Percentiles rank a stretch among this genome's conserved stretches.
Evolutionary conservation across 768 basidiomycete species (phyloP).

Genomic region (Suillus ampliporus): DNA sequence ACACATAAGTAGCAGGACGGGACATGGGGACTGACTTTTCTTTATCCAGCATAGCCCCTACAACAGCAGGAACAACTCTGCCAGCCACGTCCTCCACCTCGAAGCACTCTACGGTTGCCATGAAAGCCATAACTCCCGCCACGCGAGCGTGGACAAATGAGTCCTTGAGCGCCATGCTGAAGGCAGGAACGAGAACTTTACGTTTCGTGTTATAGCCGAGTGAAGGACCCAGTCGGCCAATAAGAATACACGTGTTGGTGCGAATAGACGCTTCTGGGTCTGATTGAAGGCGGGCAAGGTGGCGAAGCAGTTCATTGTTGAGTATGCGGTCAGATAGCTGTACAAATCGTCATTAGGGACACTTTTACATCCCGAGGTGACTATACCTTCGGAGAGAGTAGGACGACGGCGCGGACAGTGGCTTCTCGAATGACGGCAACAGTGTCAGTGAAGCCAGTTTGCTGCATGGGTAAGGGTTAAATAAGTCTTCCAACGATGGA

Average conservation of each 20-base stretch:
- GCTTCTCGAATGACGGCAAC: conserved; percentile 94
- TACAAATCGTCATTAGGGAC: conserved; percentile 4
- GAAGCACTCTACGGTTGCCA: conserved; percentile 91
- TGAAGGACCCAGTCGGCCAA: conserved; percentile 87
- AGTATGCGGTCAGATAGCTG: conserved; percentile 90
- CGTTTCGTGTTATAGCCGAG: conserved; percentile 89
- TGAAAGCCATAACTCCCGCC: conserved; percentile 94
- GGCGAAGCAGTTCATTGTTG: conserved; percentile 94
- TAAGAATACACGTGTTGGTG: conserved; percentile 96
- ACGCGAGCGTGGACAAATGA: conserved; percentile 91
- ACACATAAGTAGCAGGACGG: not conserved
- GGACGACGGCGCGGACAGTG: conserved; percentile 85
- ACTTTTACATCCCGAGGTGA: not conserved
- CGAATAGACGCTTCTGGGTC: conserved; percentile 95
- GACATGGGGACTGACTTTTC: conserved; percentile 72
- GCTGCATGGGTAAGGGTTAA: conserved; percentile 48
- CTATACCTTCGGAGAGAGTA: conserved; percentile 82
- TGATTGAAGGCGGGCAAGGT: conserved; percentile 90
- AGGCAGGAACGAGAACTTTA: conserved; percentile 97
- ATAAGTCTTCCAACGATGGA: not conserved
- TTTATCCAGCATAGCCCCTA: conserved; percentile 82
- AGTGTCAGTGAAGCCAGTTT: conserved; percentile 95
- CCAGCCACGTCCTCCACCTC: conserved; percentile 86
- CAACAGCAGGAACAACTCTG: conserved; percentile 88
- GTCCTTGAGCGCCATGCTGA: conserved; percentile 88